Evolutionary conservation across 345 rosid genomes (phyloP), one percentile per base, ranked within the genome.

Genomic region (Orychophragmus violaceus): DNA sequence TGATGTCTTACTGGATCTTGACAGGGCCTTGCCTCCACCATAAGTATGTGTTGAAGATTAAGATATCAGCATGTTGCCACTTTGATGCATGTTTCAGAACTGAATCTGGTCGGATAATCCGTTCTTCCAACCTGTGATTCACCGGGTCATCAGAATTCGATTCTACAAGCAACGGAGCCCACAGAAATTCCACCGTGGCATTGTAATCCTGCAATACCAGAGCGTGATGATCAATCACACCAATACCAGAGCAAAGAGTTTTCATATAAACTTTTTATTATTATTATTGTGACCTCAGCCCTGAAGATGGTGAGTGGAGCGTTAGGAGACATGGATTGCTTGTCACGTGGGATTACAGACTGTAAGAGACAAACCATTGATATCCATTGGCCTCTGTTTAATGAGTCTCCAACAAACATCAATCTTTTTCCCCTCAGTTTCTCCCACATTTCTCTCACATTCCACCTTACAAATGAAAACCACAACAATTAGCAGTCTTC

Each of bases 11-110:
- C 99, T 68, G 74, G 41, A 94, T 77, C 85, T 90, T 94, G 44
- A 94, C 86, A 22, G 99, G 88, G 55, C 83, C 95, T 80, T 88
- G 96, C 76, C 99, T 90, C 99, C 99, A 94, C 99, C 99, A 94
- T 81, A 94, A 77, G 77, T 94, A 94, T 0, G 97, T 76, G 72
- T 94, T 94, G 77, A 94, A 94, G 51, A 94, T 81, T 42, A 94
- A 77, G 65, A 90, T 85, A 64, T 94, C 97, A 30, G 96, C 99
- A 53, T 81, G 86, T 76, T 88, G 87, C 99, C 97, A 94, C 76
- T 74, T 74, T 10, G 92, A 75, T 13, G 97, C 83, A 84, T 94
- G 99, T 80, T 77, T 87, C 22, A 85, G 88, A 66, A 94, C 88
- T 22, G 97, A 87, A 80, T 94, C 99, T 0, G 99, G 99, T 6